These are phyloP conservation scores for Trametes cinnabarina DNA, from an alignment of 768 basidiomycete species.

Conservation along the genomic window DNA sequence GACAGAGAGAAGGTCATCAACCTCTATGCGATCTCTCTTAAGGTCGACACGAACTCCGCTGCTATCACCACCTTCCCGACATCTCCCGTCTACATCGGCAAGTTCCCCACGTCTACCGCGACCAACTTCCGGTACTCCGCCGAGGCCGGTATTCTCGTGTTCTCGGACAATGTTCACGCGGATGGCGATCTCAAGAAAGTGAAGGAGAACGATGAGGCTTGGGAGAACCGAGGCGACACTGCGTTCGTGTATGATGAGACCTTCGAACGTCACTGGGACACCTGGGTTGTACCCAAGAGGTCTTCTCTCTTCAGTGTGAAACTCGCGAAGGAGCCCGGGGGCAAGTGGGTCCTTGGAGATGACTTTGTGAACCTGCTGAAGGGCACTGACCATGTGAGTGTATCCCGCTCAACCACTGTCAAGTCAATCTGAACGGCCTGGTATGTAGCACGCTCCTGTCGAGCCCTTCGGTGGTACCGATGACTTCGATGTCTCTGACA, in stretches of 20 bases:
- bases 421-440: not conserved
- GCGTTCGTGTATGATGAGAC: conserved; percentile 53
- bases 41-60: conserved; percentile 36
- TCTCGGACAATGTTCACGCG: conserved; percentile 79
- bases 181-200: conserved; percentile 73
- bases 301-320: conserved; percentile 69
- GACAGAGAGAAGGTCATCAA: conserved; percentile 47
- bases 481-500: conserved; percentile 72
- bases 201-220: conserved; percentile 65
- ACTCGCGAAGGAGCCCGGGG: conserved; percentile 46
- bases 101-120: conserved; percentile 64
- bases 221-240: conserved; percentile 68
- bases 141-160: conserved; percentile 64
- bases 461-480: conserved; percentile 85
- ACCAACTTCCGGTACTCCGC: conserved; percentile 68
- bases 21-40: conserved; percentile 59
- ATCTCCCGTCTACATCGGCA: conserved; percentile 51
- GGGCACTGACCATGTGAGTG: conserved; percentile 67
- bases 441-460: conserved; percentile 61
- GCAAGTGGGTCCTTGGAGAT: conserved; percentile 52
- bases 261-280: conserved; percentile 54
- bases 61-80: conserved; percentile 35
- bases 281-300: conserved; percentile 71
- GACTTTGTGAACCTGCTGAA: conserved; percentile 59
- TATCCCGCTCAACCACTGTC: not conserved